These are phyloP conservation scores for Gossypium gossypioides DNA, from an alignment of 441 rosid genomes.

Conservation along the genomic window DNA sequence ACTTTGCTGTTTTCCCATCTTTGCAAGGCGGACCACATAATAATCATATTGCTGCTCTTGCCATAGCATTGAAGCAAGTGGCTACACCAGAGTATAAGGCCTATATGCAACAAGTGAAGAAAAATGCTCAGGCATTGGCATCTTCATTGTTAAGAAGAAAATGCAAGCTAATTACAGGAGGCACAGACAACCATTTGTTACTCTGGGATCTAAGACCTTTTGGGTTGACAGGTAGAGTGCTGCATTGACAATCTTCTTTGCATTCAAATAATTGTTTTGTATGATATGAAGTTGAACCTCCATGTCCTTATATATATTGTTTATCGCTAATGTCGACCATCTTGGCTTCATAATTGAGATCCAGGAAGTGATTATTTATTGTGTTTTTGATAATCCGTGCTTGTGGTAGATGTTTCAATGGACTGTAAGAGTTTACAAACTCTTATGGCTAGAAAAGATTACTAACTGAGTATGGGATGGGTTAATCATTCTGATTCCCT, in stretches of 20 bases:
- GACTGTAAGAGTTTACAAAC: background rate
- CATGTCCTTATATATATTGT: background rate
- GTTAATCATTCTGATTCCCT: background rate
- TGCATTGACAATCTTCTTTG: background rate
- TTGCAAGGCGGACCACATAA: conserved; percentile 69
- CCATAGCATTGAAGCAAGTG: conserved; percentile 59
- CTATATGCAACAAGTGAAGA: conserved; percentile 59
- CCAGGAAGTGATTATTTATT: background rate
- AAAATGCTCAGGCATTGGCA: conserved; percentile 50
- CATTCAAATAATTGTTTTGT: background rate
- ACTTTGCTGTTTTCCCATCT: conserved; percentile 58
- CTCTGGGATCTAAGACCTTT: conserved; percentile 60
- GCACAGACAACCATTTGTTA: conserved; percentile 56
- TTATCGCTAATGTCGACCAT: background rate
- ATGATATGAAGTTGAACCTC: background rate
- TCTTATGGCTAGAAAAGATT: background rate
- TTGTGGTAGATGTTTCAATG: background rate
- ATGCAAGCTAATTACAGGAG: conserved; percentile 52
- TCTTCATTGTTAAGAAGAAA: conserved; percentile 37
- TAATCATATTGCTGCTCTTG: conserved; percentile 66
- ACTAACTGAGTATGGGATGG: background rate
- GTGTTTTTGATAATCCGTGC: background rate
- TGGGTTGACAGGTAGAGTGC: conserved; percentile 43
- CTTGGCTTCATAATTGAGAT: background rate
- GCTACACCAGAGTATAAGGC: conserved; percentile 44